Percentiles rank a stretch among this genome's conserved stretches.
These are phyloP conservation scores for Cercospora nicotianae DNA, from an alignment of 2,329 filamentous ascomycete genomes.

Conservation along the genomic window DNA sequence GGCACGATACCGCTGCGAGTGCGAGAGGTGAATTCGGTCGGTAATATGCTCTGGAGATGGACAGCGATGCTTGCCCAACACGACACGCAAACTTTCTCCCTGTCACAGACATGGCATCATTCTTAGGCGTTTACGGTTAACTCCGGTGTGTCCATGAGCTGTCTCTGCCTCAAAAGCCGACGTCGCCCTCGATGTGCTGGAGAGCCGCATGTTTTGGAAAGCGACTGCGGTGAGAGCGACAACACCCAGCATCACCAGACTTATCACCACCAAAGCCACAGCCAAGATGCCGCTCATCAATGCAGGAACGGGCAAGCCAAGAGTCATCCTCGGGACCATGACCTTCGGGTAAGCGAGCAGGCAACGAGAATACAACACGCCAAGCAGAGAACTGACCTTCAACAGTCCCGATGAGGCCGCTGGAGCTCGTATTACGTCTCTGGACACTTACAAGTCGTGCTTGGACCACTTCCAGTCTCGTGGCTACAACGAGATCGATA, in stretches of 20 bases:
- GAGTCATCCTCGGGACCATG: constrained; percentile 74
- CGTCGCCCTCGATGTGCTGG: not conserved
- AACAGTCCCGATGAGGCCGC: constrained; percentile 54
- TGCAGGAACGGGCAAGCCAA: constrained; percentile 56
- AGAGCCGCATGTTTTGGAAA: constrained; percentile 6
- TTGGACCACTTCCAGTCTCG: constrained; percentile 75
- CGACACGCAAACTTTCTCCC: not conserved
- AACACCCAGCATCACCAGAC: not conserved
- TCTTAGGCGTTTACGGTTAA: constrained; percentile 7
- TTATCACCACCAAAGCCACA: constrained; percentile 18
- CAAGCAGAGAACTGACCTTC: not conserved
- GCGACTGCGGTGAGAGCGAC: constrained; percentile 5
- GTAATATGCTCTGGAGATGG: not conserved
- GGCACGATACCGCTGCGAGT: not conserved
- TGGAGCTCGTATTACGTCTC: constrained; percentile 70
- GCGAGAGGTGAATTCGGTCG: not conserved
- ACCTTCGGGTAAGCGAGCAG: constrained; percentile 33
- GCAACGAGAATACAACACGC: not conserved
- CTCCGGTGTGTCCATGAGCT: constrained; percentile 1
- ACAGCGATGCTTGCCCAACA: not conserved
- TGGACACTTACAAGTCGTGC: constrained; percentile 68
- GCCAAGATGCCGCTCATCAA: constrained; percentile 45
- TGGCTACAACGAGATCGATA: constrained; percentile 84
- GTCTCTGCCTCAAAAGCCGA: constrained; percentile 2
- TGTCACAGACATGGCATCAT: constrained; percentile 14